A percentile compares a stretch with the other conserved stretches of the same genome.
phyloP scores from a whole-genome alignment of 2,329 filamentous ascomycete genomes.

The Pseudocercospora crystallina region DNA sequence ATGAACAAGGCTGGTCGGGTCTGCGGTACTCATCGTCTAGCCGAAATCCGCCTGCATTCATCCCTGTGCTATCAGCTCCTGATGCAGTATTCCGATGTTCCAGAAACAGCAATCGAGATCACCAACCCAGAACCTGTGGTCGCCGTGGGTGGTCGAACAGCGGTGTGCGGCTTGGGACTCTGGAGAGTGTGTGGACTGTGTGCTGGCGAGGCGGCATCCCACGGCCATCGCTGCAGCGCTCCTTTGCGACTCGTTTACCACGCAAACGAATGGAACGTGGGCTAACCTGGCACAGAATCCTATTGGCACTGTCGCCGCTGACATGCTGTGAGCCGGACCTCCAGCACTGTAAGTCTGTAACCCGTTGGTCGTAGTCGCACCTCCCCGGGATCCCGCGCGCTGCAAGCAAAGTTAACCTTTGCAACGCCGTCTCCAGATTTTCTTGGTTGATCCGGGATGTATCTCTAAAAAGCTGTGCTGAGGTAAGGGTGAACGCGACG shows the following conservation, averaged over 20 bases:
- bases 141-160: too few species aligned
- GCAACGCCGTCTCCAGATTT: slow-evolving; percentile 1
- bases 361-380: not conserved
- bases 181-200: too few species aligned
- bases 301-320: not conserved
- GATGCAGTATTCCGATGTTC: too few species aligned
- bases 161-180: too few species aligned
- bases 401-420: slow-evolving; percentile 5
- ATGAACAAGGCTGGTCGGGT: too few species aligned
- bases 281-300: slow-evolving; percentile 1
- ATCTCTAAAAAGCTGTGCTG: slow-evolving; percentile 2
- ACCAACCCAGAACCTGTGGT: too few species aligned
- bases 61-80: too few species aligned
- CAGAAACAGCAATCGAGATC: too few species aligned
- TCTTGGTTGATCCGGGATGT: slow-evolving; percentile 11
- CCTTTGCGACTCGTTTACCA: not conserved
- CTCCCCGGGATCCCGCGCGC: slow-evolving; percentile 13
- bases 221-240: not conserved
- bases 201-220: not conserved
- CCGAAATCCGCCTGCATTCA: too few species aligned
- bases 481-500: slow-evolving; percentile 2
- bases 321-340: not conserved
- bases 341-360: not conserved
- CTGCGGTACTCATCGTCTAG: too few species aligned
- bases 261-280: not conserved